Percentiles rank a stretch among this genome's conserved stretches.
Conservation (phyloP, 1,284 basidiomycete genomes). For the Cutaneotrichosporon sp. region DNA sequence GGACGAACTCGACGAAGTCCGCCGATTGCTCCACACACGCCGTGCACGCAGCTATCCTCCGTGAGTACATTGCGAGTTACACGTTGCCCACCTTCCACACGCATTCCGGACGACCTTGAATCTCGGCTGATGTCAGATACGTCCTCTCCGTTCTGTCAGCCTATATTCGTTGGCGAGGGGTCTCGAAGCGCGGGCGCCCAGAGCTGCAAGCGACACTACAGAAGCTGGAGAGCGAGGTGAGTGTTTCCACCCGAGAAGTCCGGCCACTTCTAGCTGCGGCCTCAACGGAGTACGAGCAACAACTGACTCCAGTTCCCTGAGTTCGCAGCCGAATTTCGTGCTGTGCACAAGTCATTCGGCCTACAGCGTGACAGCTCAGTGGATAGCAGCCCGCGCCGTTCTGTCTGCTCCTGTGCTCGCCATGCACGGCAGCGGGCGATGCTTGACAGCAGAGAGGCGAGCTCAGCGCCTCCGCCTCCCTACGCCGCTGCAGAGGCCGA, state of each 20-base stretch:
- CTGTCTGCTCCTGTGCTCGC: neutral
- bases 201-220: neutral
- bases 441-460: neutral
- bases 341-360: neutral
- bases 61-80: neutral
- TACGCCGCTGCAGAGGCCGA: constrained; percentile 40
- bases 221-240: constrained; percentile 1
- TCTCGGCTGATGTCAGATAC: no score
- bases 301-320: constrained; percentile 4
- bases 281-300: no score
- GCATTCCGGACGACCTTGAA: no score
- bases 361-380: neutral
- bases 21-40: neutral
- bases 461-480: constrained; percentile 30
- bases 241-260: no score
- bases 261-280: no score
- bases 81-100: no score
- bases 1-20: neutral
- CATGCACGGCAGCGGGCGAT: neutral
- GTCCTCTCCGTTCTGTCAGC: constrained; percentile 2
- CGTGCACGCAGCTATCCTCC: neutral
- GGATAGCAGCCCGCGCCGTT: neutral
- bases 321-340: constrained; percentile 6
- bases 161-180: neutral
- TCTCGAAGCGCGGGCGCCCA: neutral